phyloP scores from a whole-genome alignment of 1,284 basidiomycete species.

The Sporisorium iseilematis-ciliati region DNA sequence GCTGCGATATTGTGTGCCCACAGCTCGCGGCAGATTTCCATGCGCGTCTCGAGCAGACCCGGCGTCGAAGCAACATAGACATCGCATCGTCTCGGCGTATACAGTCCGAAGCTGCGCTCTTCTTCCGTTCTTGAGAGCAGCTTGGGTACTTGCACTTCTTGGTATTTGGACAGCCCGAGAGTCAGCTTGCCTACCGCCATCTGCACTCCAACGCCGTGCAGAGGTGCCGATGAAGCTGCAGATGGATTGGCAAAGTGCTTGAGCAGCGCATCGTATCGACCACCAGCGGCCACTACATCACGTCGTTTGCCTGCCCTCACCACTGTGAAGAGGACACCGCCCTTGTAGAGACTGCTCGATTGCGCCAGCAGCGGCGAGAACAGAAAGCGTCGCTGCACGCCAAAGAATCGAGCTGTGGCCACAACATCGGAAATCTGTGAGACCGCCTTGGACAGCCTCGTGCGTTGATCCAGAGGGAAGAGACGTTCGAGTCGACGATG shows the following conservation, averaged over 20 bases:
- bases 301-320: slow-evolving; percentile 76
- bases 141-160: slow-evolving; percentile 79
- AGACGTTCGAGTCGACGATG: slow-evolving; percentile 51
- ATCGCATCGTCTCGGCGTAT: slow-evolving; percentile 85
- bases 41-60: slow-evolving; percentile 80
- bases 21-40: slow-evolving; percentile 81
- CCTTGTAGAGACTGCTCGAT: slow-evolving; percentile 76
- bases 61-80: slow-evolving; percentile 80
- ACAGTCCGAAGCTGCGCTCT: slow-evolving; percentile 85
- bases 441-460: slow-evolving; percentile 68
- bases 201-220: slow-evolving; percentile 80
- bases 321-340: slow-evolving; percentile 82
- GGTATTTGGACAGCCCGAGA: slow-evolving; percentile 75
- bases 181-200: slow-evolving; percentile 85
- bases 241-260: slow-evolving; percentile 75
- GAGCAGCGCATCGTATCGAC: slow-evolving; percentile 83
- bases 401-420: slow-evolving; percentile 76
- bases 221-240: slow-evolving; percentile 55
- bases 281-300: slow-evolving; percentile 82
- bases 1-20: slow-evolving; percentile 86
- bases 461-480: slow-evolving; percentile 53
- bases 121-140: slow-evolving; percentile 76
- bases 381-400: slow-evolving; percentile 76
- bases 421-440: slow-evolving; percentile 77
- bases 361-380: slow-evolving; percentile 79